These are phyloP conservation scores for Phytophthora colocasiae DNA, from an alignment of 352 stramenopile species.

Conservation along the genomic window DNA sequence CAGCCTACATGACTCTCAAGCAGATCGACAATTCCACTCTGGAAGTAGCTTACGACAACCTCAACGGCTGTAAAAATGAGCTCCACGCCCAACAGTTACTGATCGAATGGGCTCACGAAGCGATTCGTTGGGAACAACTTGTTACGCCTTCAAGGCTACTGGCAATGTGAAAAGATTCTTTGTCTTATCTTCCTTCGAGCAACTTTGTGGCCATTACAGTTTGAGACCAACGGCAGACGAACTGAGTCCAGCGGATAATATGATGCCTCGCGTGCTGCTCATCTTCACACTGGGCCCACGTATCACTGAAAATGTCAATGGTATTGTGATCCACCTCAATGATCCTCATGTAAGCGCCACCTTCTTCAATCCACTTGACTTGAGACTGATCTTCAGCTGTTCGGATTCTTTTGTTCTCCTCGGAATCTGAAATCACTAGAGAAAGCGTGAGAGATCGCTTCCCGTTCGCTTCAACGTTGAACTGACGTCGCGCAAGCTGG, in stretches of 20 bases:
- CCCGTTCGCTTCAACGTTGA: background rate
- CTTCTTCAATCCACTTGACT: constrained; percentile 2
- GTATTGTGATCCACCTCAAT: background rate
- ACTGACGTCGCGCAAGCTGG: background rate
- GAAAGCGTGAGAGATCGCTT: background rate
- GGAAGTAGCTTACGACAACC: constrained; percentile 40
- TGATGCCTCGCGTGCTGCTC: background rate
- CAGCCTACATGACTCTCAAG: constrained; percentile 29
- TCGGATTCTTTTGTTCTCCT: background rate
- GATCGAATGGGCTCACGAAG: constrained; percentile 53
- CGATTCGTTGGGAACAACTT: constrained; percentile 60
- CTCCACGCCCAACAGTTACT: constrained; percentile 54
- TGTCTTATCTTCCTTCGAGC: background rate
- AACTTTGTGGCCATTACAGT: background rate
- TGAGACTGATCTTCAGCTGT: too few relatives aligned
- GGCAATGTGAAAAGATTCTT: background rate
- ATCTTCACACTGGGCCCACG: background rate
- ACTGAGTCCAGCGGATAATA: background rate
- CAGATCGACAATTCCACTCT: constrained; percentile 36
- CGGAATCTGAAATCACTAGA: background rate
- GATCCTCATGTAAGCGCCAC: background rate
- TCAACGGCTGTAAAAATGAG: constrained; percentile 37
- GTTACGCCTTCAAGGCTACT: constrained; percentile 40
- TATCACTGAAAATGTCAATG: background rate
- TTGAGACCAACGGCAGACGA: background rate